Percentiles rank a stretch among this genome's conserved stretches.
Conservation (phyloP, 2,329 filamentous ascomycete genomes). For the Biscogniauxia sp. region DNA sequence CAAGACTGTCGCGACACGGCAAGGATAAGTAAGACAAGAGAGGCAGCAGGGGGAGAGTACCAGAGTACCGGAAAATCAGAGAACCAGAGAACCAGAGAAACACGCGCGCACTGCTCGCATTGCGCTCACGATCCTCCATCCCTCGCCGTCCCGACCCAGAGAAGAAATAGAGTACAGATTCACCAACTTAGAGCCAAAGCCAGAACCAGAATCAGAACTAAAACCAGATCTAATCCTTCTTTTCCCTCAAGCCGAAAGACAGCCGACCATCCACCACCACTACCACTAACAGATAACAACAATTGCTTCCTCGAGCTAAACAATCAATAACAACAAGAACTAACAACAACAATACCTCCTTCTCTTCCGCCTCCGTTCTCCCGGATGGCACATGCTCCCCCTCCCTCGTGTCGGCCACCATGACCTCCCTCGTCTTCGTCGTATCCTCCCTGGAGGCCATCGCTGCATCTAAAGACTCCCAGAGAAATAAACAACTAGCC, state of each 20-base stretch:
- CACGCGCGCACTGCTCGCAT: background rate
- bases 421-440: constrained; percentile 95
- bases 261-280: too few species aligned
- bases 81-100: too few species aligned
- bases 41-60: background rate
- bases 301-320: background rate
- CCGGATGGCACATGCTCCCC: constrained; percentile 26
- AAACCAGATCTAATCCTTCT: too few species aligned
- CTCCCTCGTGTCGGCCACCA: constrained; percentile 50
- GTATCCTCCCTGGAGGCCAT: constrained; percentile 91
- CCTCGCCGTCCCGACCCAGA: too few species aligned
- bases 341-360: too few species aligned
- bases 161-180: too few species aligned
- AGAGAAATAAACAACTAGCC: constrained; percentile 78
- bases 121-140: background rate
- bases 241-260: too few species aligned
- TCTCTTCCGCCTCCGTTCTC: constrained; percentile 2
- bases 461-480: constrained; percentile 84
- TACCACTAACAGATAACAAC: too few species aligned
- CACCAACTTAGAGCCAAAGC: too few species aligned
- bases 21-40: background rate
- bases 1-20: background rate
- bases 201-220: too few species aligned
- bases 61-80: too few species aligned
- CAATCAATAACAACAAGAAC: too few species aligned